phyloP scores from a whole-genome alignment of 768 basidiomycete genomes.

The Lentinula aciculospora region DNA sequence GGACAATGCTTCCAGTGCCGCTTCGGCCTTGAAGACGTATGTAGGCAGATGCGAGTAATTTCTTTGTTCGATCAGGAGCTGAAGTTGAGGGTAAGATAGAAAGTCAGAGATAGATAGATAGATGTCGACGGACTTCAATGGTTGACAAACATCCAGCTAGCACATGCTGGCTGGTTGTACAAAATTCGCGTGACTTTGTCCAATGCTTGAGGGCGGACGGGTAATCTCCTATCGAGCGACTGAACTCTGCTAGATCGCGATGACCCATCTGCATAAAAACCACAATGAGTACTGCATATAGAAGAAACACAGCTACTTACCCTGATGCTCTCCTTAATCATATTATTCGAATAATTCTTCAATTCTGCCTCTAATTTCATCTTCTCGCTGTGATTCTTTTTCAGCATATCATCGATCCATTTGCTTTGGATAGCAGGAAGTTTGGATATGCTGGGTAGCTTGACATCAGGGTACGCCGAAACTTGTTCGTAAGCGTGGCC shows the following conservation, averaged over 20 bases:
- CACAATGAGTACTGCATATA: neutral
- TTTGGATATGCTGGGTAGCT: constrained; percentile 40
- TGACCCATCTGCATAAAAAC: constrained; percentile 72
- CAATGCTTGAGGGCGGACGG: constrained; percentile 70
- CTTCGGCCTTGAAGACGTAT: constrained; percentile 96
- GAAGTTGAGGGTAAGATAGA: constrained; percentile 1
- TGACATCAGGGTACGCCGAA: constrained; percentile 23
- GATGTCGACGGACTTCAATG: constrained; percentile 51
- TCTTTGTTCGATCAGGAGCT: constrained; percentile 83
- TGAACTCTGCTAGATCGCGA: constrained; percentile 80
- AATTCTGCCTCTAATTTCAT: constrained; percentile 90
- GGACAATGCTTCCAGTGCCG: constrained; percentile 66
- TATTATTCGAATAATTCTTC: constrained; percentile 91
- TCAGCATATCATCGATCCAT: constrained; percentile 69
- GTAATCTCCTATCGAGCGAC: constrained; percentile 69
- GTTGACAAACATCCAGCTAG: constrained; percentile 88
- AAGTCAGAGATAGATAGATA: constrained; percentile 1
- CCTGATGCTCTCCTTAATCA: constrained; percentile 98
- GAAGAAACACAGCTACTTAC: constrained; percentile 33
- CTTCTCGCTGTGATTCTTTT: constrained; percentile 66
- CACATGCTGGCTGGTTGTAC: constrained; percentile 87
- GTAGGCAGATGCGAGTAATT: constrained; percentile 85
- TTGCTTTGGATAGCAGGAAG: constrained; percentile 51
- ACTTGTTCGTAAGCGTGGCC: constrained; percentile 51
- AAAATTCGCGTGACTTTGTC: constrained; percentile 91